phyloP scores from a whole-genome alignment of 305 asterid genomes.

The Coffea humblotiana region DNA sequence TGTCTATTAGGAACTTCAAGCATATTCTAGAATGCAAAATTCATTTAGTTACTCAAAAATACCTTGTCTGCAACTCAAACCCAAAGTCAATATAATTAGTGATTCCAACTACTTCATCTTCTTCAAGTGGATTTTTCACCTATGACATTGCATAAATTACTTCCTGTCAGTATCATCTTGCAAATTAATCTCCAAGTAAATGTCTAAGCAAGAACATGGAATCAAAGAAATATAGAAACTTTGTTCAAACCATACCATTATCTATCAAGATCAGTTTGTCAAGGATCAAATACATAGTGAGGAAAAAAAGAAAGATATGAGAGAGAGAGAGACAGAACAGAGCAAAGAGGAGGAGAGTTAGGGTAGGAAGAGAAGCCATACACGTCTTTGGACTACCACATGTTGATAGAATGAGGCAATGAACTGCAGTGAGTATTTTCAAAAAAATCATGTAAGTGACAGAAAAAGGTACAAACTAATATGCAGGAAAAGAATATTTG shows the following conservation, averaged over 20 bases:
- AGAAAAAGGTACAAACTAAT: constrained; percentile 5
- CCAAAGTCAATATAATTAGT: constrained; percentile 91
- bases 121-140: constrained; percentile 90
- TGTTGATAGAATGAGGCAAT: constrained; percentile 95
- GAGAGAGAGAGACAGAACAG: neutral
- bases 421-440: constrained; percentile 53
- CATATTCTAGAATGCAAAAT: neutral
- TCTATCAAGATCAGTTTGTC: neutral
- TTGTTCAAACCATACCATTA: too few species aligned
- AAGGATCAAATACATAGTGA: neutral
- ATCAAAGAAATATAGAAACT: neutral
- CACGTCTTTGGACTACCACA: constrained; percentile 95
- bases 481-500: neutral
- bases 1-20: neutral
- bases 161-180: constrained; percentile 20
- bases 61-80: constrained; percentile 87
- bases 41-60: constrained; percentile 17
- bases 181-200: neutral
- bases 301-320: neutral
- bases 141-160: constrained; percentile 25
- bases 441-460: constrained; percentile 2
- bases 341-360: neutral
- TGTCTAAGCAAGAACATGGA: neutral
- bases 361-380: constrained; percentile 27
- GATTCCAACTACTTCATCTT: constrained; percentile 80